These are phyloP conservation scores for Aspergillus panamensis DNA, from an alignment of 495 filamentous ascomycete species.

Conservation along the genomic window DNA sequence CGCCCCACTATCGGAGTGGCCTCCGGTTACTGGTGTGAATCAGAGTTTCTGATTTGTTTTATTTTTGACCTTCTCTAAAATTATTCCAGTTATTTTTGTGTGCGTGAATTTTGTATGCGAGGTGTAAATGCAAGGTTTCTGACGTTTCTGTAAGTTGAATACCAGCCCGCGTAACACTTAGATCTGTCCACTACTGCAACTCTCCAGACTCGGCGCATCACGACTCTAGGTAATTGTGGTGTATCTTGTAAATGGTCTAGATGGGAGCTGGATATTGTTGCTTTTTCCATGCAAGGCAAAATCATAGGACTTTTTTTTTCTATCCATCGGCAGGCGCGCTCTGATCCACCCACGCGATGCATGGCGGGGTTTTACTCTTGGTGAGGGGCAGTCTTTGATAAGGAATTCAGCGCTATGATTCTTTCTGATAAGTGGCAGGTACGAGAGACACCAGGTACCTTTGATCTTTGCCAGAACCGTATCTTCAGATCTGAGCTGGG, in stretches of 20 bases:
- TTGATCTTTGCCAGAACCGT: too few species aligned
- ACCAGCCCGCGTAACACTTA: neutral
- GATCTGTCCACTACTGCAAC: neutral
- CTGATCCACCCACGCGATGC: constrained; percentile 23
- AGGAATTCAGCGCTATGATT: constrained; percentile 5
- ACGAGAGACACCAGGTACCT: neutral
- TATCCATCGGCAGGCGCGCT: constrained; percentile 27
- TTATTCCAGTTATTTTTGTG: neutral
- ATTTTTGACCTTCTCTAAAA: constrained; percentile 10
- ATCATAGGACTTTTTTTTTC: neutral
- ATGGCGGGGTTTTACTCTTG: constrained; percentile 21
- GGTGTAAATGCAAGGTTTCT: constrained; percentile 5
- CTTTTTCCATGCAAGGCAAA: constrained; percentile 9
- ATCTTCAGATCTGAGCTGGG: neutral
- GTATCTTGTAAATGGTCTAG: neutral
- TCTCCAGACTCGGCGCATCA: neutral
- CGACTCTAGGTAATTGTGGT: neutral
- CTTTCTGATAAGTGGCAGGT: constrained; percentile 22
- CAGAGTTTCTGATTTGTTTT: too few species aligned
- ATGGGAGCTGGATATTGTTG: neutral
- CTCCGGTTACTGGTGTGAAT: neutral
- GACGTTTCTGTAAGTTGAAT: neutral
- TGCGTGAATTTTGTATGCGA: constrained; percentile 1
- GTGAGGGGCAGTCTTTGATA: constrained; percentile 24
- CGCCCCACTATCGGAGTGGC: constrained; percentile 27